Conservation (phyloP, 208 protist species). For the Acanthamoeba polyphaga region DNA sequence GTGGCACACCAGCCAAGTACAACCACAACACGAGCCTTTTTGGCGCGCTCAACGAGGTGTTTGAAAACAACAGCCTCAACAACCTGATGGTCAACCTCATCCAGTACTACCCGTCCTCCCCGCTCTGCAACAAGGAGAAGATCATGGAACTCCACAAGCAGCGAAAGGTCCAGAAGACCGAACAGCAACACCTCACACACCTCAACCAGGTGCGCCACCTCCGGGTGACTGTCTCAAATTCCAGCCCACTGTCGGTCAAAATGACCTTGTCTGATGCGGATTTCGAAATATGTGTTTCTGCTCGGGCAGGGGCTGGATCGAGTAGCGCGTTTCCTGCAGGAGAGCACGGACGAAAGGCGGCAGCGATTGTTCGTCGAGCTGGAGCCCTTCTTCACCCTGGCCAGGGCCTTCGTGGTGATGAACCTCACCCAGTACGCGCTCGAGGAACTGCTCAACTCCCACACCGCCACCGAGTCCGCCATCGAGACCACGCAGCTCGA, state of each 20-base stretch:
- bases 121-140: constrained; percentile 68
- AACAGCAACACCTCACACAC: constrained; percentile 9
- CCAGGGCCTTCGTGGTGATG: background rate
- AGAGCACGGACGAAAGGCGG: background rate
- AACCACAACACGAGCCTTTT: background rate
- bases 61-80: constrained; percentile 2
- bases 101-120: constrained; percentile 22
- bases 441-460: background rate
- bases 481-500: background rate
- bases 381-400: constrained; percentile 11
- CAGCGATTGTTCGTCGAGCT: constrained; percentile 23
- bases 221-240: too few relatives aligned
- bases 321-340: background rate
- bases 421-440: constrained; percentile 28
- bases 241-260: too few relatives aligned
- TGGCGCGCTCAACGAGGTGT: background rate
- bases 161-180: constrained; percentile 43
- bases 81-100: constrained; percentile 42
- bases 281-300: too few relatives aligned
- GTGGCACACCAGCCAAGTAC: background rate
- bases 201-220: background rate
- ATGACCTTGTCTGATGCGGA: too few relatives aligned
- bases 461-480: background rate
- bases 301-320: background rate
- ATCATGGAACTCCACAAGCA: constrained; percentile 22